phyloP scores from a whole-genome alignment of 2,329 filamentous ascomycete species.

The Dactylellina sp. region DNA sequence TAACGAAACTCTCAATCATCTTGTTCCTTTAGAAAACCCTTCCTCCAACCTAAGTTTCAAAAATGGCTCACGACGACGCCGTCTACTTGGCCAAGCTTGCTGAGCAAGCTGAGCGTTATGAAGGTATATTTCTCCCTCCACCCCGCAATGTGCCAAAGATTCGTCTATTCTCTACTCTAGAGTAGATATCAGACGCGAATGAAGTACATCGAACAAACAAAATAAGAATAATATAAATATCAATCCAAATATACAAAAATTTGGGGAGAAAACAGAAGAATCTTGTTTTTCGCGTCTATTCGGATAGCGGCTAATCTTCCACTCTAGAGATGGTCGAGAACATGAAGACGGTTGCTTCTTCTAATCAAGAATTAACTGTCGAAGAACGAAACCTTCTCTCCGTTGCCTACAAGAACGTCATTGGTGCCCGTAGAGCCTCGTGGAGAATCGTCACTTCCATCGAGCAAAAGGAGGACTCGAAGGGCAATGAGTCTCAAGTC shows the following conservation, averaged over 20 bases:
- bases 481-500: conserved; percentile 96
- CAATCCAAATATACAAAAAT: conserved; percentile 36
- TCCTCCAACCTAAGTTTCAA: conserved; percentile 66
- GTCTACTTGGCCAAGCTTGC: conserved; percentile 99
- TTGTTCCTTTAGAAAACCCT: conserved; percentile 17
- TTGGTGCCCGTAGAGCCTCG: conserved; percentile 96
- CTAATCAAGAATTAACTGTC: conserved; percentile 71
- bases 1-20: not conserved
- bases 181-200: too few species aligned
- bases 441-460: conserved; percentile 99
- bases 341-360: conserved; percentile 98
- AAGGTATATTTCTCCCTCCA: conserved; percentile 74
- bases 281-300: not conserved
- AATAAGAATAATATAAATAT: conserved; percentile 1
- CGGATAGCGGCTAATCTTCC: not conserved
- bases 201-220: too few species aligned
- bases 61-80: conserved; percentile 99
- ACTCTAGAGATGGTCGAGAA: conserved; percentile 96
- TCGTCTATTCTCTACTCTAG: not conserved
- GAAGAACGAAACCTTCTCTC: conserved; percentile 81
- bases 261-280: not conserved
- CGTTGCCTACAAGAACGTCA: conserved; percentile 99
- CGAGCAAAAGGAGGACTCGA: conserved; percentile 99
- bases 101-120: conserved; percentile 99
- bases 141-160: not conserved